These are phyloP conservation scores for Chenopodium quinoa DNA, from an alignment of 148 eudicot species.

Conservation along the genomic window DNA sequence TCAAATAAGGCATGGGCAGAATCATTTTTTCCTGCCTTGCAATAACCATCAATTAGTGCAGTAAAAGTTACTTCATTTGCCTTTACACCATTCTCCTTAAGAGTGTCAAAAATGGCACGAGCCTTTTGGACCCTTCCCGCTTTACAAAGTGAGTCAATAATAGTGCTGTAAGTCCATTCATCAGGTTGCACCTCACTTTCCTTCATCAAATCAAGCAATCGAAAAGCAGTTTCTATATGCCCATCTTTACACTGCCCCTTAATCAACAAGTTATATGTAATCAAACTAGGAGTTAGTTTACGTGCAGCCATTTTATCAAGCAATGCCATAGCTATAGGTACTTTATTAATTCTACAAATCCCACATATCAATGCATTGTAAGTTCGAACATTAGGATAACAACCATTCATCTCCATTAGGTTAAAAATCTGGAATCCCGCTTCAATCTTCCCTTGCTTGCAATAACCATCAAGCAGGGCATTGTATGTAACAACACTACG, in stretches of 20 bases:
- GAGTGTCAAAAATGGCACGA: conserved; percentile 43
- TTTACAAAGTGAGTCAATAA: conserved; percentile 61
- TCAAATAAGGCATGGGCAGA: conserved; percentile 46
- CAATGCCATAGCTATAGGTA: conserved; percentile 65
- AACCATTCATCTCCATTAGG: conserved; percentile 54
- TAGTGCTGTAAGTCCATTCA: conserved; percentile 58
- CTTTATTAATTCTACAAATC: conserved; percentile 50
- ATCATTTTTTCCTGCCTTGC: conserved; percentile 51
- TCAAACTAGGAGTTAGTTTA: conserved; percentile 48
- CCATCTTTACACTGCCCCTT: conserved; percentile 72
- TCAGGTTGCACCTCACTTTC: conserved; percentile 59
- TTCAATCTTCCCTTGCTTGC: conserved; percentile 63
- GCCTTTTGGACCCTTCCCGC: conserved; percentile 60
- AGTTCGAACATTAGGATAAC: conserved; percentile 63
- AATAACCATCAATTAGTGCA: conserved; percentile 61
- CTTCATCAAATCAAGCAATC: conserved; percentile 58
- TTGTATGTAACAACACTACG: conserved; percentile 65
- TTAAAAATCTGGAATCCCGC: conserved; percentile 52
- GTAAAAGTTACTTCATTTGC: conserved; percentile 59
- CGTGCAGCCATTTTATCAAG: conserved; percentile 62
- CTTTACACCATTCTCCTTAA: conserved; percentile 53
- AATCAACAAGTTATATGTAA: conserved; percentile 68
- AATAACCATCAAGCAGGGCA: conserved; percentile 74
- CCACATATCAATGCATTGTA: conserved; percentile 80
- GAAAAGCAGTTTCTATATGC: conserved; percentile 60